Evolutionary conservation across 2,329 filamentous ascomycete species (phyloP).

Genomic region (Trichoderma brevicompactum): DNA sequence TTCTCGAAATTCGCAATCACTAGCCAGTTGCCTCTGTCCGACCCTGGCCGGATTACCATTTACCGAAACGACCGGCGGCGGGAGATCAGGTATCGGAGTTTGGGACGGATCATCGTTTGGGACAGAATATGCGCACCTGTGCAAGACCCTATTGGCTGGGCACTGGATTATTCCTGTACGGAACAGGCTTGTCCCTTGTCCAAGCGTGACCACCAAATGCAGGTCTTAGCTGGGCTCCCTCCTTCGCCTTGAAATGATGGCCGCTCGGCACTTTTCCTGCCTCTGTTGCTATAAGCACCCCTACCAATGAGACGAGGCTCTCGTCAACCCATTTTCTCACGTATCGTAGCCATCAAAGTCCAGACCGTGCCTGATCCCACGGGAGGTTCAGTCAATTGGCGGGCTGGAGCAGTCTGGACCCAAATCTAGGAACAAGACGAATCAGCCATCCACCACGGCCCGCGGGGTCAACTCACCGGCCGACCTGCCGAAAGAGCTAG

Average conservation of each 20-base stretch:
- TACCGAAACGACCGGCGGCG: neutral
- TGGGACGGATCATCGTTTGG: no score
- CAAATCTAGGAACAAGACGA: neutral
- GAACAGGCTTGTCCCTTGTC: no score
- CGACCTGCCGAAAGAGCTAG: no score
- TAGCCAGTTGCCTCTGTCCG: neutral
- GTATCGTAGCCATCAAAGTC: neutral
- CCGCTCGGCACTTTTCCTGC: neutral
- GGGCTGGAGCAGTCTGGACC: constrained; percentile 1
- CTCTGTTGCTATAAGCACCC: neutral
- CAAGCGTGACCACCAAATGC: no score
- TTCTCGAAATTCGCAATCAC: neutral
- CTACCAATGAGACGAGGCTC: neutral
- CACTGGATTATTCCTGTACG: no score
- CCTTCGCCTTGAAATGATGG: neutral
- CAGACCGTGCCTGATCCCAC: neutral
- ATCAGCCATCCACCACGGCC: neutral
- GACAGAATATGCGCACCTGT: no score
- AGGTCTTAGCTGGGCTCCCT: neutral
- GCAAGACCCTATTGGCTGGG: no score
- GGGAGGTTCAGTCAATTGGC: neutral
- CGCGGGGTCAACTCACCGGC: no score
- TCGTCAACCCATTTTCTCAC: no score
- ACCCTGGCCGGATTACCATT: neutral
- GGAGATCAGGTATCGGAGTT: no score